phyloP scores from a whole-genome alignment of 164 flowering plant species.

The Echeveria elegans region DNA sequence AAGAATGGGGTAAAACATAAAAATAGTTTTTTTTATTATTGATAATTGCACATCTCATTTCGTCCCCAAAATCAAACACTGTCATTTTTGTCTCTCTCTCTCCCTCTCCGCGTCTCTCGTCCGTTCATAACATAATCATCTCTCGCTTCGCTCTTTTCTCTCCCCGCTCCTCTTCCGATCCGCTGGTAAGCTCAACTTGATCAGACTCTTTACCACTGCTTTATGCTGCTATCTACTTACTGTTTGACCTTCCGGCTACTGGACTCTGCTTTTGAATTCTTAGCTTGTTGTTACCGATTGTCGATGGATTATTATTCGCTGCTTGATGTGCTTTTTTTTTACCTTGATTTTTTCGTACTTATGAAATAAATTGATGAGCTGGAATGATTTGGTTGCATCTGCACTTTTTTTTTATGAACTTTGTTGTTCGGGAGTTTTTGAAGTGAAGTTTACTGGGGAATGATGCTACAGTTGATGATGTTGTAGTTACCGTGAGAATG shows the following conservation, averaged over 20 bases:
- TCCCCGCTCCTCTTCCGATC: neutral
- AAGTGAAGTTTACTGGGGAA: neutral
- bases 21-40: too few species aligned
- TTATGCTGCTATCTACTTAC: too few species aligned
- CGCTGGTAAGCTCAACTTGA: neutral
- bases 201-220: too few species aligned
- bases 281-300: neutral
- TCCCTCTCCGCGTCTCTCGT: neutral
- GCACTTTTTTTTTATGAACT: neutral
- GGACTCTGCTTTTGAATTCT: neutral
- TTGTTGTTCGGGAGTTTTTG: neutral
- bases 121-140: too few species aligned
- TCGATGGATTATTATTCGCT: too few species aligned
- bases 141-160: neutral
- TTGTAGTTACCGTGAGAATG: neutral
- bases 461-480: neutral
- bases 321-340: neutral
- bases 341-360: neutral
- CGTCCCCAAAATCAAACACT: too few species aligned
- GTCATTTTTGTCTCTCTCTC: neutral
- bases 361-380: neutral
- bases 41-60: too few species aligned
- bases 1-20: too few species aligned
- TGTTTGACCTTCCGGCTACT: too few species aligned
- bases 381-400: neutral